A percentile compares a stretch with the other conserved stretches of the same genome.
These are phyloP conservation scores for Plasmodium gaboni DNA, from an alignment of 169 alveolate genomes.

Conservation along the genomic window DNA sequence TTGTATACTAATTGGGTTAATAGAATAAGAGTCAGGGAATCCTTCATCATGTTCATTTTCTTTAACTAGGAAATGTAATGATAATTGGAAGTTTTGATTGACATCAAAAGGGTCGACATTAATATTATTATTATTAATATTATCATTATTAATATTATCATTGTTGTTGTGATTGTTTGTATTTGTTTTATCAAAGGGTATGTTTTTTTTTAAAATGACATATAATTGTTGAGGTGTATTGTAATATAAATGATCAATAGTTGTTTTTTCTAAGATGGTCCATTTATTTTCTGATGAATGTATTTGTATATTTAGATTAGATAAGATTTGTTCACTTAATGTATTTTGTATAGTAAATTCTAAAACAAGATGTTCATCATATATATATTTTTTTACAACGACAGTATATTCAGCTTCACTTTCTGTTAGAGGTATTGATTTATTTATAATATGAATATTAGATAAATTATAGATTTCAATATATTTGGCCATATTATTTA, in stretches of 20 bases:
- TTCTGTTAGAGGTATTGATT: constrained; percentile 83
- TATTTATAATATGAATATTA: constrained; percentile 59
- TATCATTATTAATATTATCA: not conserved
- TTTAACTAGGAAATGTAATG: constrained; percentile 72
- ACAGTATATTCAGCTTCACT: constrained; percentile 90
- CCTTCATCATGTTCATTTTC: constrained; percentile 77
- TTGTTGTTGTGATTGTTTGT: not conserved
- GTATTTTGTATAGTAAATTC: constrained; percentile 88
- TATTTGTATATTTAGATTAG: constrained; percentile 23
- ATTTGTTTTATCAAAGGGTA: constrained; percentile 2
- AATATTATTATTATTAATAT: not conserved
- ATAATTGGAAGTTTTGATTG: constrained; percentile 61
- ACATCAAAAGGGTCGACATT: constrained; percentile 37
- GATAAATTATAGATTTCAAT: constrained; percentile 42
- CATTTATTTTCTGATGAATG: constrained; percentile 45
- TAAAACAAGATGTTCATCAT: constrained; percentile 76
- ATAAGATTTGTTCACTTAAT: constrained; percentile 65
- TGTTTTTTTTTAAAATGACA: constrained; percentile 20
- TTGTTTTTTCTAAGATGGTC: constrained; percentile 38
- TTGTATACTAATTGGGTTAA: constrained; percentile 78
- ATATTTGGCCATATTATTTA: constrained; percentile 25
- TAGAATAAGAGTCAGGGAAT: constrained; percentile 78
- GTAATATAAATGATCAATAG: constrained; percentile 33
- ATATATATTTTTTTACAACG: constrained; percentile 77
- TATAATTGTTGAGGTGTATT: constrained; percentile 52